A percentile compares a stretch with the other conserved stretches of the same genome.
Conservation (phyloP, 1,139 yeast genomes). For the Yamadazyma kanchanaburiensis region DNA sequence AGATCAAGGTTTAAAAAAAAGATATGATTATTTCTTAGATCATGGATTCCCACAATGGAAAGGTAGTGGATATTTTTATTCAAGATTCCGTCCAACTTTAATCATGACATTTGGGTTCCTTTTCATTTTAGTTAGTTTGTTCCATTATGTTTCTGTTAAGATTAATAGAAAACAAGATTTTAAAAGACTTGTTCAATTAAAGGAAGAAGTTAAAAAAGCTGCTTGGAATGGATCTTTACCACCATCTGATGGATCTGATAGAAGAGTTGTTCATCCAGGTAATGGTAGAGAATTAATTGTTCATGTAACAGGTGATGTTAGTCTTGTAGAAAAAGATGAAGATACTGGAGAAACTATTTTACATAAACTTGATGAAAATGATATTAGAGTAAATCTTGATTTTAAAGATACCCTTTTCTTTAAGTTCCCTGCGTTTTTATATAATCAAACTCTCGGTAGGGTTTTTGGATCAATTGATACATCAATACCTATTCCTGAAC, state of each 20-base stretch:
- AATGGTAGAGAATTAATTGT: slow-evolving; percentile 62
- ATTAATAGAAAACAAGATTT: slow-evolving; percentile 61
- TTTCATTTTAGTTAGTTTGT: slow-evolving; percentile 45
- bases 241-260: slow-evolving; percentile 45
- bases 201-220: slow-evolving; percentile 46
- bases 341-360: slow-evolving; percentile 28
- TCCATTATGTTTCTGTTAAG: slow-evolving; percentile 57
- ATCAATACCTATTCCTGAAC: slow-evolving; percentile 14
- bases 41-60: slow-evolving; percentile 88
- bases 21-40: slow-evolving; percentile 80
- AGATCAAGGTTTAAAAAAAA: slow-evolving; percentile 55
- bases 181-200: slow-evolving; percentile 52
- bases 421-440: slow-evolving; percentile 40
- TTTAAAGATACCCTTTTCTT: slow-evolving; percentile 56
- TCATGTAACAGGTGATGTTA: slow-evolving; percentile 67
- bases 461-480: slow-evolving; percentile 22
- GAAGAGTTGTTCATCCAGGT: slow-evolving; percentile 31
- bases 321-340: slow-evolving; percentile 52
- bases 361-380: slow-evolving; percentile 34
- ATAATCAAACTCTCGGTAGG: slow-evolving; percentile 47
- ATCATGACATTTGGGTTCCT: slow-evolving; percentile 49
- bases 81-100: slow-evolving; percentile 61
- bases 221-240: slow-evolving; percentile 63
- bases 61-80: slow-evolving; percentile 48
- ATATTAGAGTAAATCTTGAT: slow-evolving; percentile 35